These are phyloP conservation scores for Volvariella volvacea DNA, from an alignment of 1,284 basidiomycete genomes.

Conservation along the genomic window DNA sequence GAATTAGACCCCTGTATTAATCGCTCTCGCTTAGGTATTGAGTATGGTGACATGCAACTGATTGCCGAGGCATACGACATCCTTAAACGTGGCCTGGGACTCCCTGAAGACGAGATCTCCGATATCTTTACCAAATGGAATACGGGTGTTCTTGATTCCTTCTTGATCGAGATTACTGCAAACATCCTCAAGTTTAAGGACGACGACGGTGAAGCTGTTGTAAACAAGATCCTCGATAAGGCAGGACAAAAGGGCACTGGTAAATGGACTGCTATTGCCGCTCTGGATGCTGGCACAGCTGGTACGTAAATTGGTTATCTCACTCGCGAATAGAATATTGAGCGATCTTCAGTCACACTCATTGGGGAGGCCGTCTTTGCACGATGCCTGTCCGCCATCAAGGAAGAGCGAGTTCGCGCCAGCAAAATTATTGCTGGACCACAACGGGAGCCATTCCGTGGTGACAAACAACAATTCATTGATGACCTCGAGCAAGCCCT, in stretches of 20 bases:
- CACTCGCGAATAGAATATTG: slow-evolving; percentile 11
- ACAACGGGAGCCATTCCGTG: slow-evolving; percentile 88
- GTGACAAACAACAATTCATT: slow-evolving; percentile 99
- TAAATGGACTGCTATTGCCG: slow-evolving; percentile 99
- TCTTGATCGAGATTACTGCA: slow-evolving; percentile 97
- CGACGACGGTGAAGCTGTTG: slow-evolving; percentile 86
- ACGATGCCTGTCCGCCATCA: slow-evolving; percentile 95
- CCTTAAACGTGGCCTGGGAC: slow-evolving; percentile 91
- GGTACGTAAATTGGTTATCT: slow-evolving; percentile 31
- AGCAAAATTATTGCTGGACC: slow-evolving; percentile 90
- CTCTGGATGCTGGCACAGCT: slow-evolving; percentile 90
- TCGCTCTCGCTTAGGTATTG: slow-evolving; percentile 62
- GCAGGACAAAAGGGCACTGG: slow-evolving; percentile 99
- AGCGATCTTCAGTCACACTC: slow-evolving; percentile 71
- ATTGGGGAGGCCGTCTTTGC: slow-evolving; percentile 99
- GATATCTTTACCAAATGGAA: slow-evolving; percentile 93
- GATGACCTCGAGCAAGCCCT: slow-evolving; percentile 98
- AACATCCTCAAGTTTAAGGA: slow-evolving; percentile 97
- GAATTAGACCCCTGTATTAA: slow-evolving; percentile 3
- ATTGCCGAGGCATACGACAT: slow-evolving; percentile 99
- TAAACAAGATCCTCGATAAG: slow-evolving; percentile 91
- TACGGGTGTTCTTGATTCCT: slow-evolving; percentile 98
- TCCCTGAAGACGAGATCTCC: slow-evolving; percentile 82
- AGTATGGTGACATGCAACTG: slow-evolving; percentile 99
- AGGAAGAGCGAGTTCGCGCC: slow-evolving; percentile 93